Conservation (phyloP, 2,329 filamentous ascomycete genomes). For the Incumbomyces lentus region DNA sequence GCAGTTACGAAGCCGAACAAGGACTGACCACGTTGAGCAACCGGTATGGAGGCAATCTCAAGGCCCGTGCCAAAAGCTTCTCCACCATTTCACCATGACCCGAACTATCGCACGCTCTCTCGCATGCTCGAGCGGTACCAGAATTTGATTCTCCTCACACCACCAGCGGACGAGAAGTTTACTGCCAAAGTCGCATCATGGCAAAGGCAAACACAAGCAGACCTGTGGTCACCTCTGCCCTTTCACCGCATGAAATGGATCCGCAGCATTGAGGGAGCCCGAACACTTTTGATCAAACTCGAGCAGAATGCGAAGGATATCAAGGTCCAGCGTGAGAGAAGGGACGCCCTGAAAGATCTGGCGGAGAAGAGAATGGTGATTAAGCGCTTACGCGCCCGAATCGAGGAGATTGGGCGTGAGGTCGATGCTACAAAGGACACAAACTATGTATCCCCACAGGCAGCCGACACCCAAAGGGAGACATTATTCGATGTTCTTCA, state of each 20-base stretch:
- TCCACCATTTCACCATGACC: constrained; percentile 14
- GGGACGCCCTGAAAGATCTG: constrained; percentile 32
- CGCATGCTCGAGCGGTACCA: constrained; percentile 35
- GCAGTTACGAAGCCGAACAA: too few relatives aligned
- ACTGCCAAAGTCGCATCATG: constrained; percentile 25
- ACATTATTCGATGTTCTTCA: constrained; percentile 16
- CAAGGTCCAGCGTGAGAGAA: constrained; percentile 29
- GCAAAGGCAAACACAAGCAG: constrained; percentile 16
- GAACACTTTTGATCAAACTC: constrained; percentile 30
- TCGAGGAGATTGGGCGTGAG: constrained; percentile 18
- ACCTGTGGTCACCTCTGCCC: constrained; percentile 29
- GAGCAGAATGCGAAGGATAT: constrained; percentile 31
- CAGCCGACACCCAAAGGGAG: constrained; percentile 13
- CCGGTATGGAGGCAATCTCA: neutral
- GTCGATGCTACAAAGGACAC: constrained; percentile 12
- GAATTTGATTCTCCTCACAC: constrained; percentile 30
- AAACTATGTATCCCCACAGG: constrained; percentile 6
- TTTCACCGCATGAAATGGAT: constrained; percentile 31
- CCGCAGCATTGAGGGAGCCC: constrained; percentile 37
- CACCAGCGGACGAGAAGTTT: constrained; percentile 7
- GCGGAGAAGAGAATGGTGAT: constrained; percentile 26
- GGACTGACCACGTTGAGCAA: neutral
- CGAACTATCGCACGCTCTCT: constrained; percentile 29
- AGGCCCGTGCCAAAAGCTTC: neutral
- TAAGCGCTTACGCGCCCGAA: constrained; percentile 15